Evolutionary conservation across 1,284 basidiomycete species (phyloP).

Genomic region (Naganishia sp.): DNA sequence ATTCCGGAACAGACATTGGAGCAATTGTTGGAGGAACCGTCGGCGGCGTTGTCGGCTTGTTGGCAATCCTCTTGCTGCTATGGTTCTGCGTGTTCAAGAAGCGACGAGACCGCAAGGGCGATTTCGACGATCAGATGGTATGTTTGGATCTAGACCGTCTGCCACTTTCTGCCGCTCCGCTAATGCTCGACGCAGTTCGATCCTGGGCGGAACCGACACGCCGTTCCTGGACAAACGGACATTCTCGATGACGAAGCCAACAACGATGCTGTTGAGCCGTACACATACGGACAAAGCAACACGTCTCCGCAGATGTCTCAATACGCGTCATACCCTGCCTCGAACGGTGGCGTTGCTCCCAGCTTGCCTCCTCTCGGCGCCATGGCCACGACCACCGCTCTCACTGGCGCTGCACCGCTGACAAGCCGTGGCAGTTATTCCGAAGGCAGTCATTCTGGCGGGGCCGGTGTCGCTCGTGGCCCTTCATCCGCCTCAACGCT

Average conservation of each 20-base stretch:
- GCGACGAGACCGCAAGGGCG: conserved; percentile 45
- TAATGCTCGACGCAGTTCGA: conserved; percentile 43
- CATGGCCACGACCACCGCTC: conserved; percentile 29
- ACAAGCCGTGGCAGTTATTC: conserved; percentile 19
- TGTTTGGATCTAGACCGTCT: neutral
- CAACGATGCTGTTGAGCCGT: conserved; percentile 46
- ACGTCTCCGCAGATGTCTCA: conserved; percentile 50
- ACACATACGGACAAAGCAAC: conserved; percentile 39
- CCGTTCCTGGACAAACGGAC: conserved; percentile 42
- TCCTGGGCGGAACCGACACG: conserved; percentile 45
- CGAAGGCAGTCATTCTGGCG: conserved; percentile 14
- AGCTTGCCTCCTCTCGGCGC: conserved; percentile 39
- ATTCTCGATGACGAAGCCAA: conserved; percentile 42
- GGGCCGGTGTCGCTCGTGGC: conserved; percentile 39
- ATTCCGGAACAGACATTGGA: conserved; percentile 39
- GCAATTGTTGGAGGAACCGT: conserved; percentile 53
- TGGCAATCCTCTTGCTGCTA: conserved; percentile 41
- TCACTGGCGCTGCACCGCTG: conserved; percentile 38
- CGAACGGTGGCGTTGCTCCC: conserved; percentile 5
- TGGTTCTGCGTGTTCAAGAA: conserved; percentile 47
- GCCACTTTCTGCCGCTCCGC: neutral
- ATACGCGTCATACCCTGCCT: conserved; percentile 34
- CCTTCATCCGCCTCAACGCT: conserved; percentile 43
- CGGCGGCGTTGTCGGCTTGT: conserved; percentile 50
- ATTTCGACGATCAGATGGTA: conserved; percentile 55